Evolutionary conservation across 805 yeast genomes (phyloP).

Genomic region (Hanseniaspora guilliermondii): DNA sequence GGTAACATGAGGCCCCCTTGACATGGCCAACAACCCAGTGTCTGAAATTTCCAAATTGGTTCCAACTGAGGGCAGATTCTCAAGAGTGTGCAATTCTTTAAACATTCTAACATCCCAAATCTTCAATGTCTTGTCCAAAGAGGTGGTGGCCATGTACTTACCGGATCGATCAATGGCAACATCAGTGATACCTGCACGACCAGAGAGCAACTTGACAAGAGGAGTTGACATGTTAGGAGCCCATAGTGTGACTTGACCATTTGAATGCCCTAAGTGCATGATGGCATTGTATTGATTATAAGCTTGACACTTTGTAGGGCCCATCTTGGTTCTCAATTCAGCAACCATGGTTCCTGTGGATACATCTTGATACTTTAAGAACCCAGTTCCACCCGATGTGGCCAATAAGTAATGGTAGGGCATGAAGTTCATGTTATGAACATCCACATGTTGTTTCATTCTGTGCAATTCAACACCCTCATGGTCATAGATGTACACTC

Average conservation of each 20-base stretch:
- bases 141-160: constrained; percentile 83
- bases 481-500: constrained; percentile 82
- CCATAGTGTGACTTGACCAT: constrained; percentile 90
- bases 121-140: constrained; percentile 71
- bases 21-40: constrained; percentile 72
- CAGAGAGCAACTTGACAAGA: constrained; percentile 64
- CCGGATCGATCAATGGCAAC: constrained; percentile 86
- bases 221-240: constrained; percentile 81
- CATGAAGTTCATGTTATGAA: constrained; percentile 67
- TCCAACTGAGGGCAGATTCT: constrained; percentile 74
- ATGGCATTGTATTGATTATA: constrained; percentile 95
- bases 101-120: constrained; percentile 89
- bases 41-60: constrained; percentile 70
- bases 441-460: constrained; percentile 79
- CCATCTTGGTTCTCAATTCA: constrained; percentile 75
- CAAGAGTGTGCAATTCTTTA: constrained; percentile 50
- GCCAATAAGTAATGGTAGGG: constrained; percentile 86
- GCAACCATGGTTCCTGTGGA: constrained; percentile 80
- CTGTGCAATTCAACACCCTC: constrained; percentile 87
- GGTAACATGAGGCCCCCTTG: constrained; percentile 92
- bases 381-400: constrained; percentile 83
- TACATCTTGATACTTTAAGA: constrained; percentile 83
- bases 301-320: constrained; percentile 77
- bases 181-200: constrained; percentile 79
- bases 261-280: constrained; percentile 82